Evolutionary conservation across 1,284 basidiomycete genomes (phyloP).

Genomic region (Apiotrichum laibachii): DNA sequence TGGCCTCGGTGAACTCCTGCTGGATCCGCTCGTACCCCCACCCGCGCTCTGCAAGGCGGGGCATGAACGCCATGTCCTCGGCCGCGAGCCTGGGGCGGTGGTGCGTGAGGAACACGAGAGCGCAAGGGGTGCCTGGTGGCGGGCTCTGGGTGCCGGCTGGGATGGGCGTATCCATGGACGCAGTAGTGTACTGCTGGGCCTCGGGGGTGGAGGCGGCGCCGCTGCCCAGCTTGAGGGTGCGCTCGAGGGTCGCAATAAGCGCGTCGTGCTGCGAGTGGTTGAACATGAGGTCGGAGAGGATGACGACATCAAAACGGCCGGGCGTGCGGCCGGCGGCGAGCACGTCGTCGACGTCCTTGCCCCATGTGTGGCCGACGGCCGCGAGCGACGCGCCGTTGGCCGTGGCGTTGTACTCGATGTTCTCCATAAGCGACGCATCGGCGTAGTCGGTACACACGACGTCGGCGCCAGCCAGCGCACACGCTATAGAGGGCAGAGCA

Average conservation of each 20-base stretch:
- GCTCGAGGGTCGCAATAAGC: slow-evolving; percentile 71
- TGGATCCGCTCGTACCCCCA: slow-evolving; percentile 76
- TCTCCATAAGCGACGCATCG: slow-evolving; percentile 72
- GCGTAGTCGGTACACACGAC: slow-evolving; percentile 87
- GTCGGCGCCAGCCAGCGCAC: slow-evolving; percentile 65
- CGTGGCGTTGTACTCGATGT: slow-evolving; percentile 67
- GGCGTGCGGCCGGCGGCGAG: slow-evolving; percentile 41
- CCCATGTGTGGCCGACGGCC: slow-evolving; percentile 78
- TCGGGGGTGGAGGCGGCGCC: background rate
- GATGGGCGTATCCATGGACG: background rate
- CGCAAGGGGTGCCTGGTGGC: slow-evolving; percentile 53
- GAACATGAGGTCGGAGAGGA: slow-evolving; percentile 77
- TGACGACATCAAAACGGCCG: slow-evolving; percentile 68
- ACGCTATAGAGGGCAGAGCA: slow-evolving; percentile 76
- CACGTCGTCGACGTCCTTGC: slow-evolving; percentile 62
- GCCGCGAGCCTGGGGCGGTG: slow-evolving; percentile 82
- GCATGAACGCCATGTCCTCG: slow-evolving; percentile 81
- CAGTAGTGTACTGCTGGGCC: slow-evolving; percentile 2
- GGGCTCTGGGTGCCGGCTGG: slow-evolving; percentile 10
- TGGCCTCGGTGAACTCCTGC: slow-evolving; percentile 67
- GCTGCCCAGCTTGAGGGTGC: slow-evolving; percentile 47
- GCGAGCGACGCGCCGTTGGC: slow-evolving; percentile 5
- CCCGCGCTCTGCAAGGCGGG: slow-evolving; percentile 53
- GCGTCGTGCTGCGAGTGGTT: slow-evolving; percentile 69
- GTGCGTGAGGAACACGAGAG: slow-evolving; percentile 89